Conservation (phyloP, 345 rosid species). For the Camelina sativa region DNA sequence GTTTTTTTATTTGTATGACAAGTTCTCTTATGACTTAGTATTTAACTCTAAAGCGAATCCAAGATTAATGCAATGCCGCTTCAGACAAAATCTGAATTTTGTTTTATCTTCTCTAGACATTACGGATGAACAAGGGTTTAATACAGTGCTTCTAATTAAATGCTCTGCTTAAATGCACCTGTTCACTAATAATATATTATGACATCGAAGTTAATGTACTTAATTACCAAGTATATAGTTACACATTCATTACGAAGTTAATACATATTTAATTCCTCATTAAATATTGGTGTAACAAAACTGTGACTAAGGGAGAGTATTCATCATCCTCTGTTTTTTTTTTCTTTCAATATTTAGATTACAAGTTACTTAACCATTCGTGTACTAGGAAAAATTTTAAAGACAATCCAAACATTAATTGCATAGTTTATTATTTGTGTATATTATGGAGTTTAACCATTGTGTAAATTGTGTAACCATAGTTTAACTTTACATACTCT, state of each 20-base stretch:
- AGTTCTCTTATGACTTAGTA: background rate
- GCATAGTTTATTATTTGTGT: no score
- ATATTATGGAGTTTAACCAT: no score
- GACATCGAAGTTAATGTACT: constrained; percentile 7
- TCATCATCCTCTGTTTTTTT: background rate
- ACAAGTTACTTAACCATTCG: no score
- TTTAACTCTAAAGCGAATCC: constrained; percentile 28
- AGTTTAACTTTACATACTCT: no score
- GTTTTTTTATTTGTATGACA: background rate
- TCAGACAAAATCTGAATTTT: constrained; percentile 23
- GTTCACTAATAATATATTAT: constrained; percentile 2
- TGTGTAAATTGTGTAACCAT: no score
- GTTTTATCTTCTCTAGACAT: constrained; percentile 44
- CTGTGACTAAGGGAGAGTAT: background rate
- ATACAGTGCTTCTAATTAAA: constrained; percentile 37
- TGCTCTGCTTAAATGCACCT: constrained; percentile 42
- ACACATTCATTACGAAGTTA: constrained; percentile 32
- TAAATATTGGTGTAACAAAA: background rate
- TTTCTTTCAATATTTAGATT: background rate
- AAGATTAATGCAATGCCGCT: constrained; percentile 12
- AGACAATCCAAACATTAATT: no score
- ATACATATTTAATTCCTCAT: constrained; percentile 23
- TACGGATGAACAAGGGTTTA: constrained; percentile 37
- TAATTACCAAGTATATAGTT: background rate
- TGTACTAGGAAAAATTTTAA: no score